Percentiles rank a stretch among this genome's conserved stretches.
These are phyloP conservation scores for Hyaloscypha hepaticicola DNA, from an alignment of 495 filamentous ascomycete species.

Conservation along the genomic window DNA sequence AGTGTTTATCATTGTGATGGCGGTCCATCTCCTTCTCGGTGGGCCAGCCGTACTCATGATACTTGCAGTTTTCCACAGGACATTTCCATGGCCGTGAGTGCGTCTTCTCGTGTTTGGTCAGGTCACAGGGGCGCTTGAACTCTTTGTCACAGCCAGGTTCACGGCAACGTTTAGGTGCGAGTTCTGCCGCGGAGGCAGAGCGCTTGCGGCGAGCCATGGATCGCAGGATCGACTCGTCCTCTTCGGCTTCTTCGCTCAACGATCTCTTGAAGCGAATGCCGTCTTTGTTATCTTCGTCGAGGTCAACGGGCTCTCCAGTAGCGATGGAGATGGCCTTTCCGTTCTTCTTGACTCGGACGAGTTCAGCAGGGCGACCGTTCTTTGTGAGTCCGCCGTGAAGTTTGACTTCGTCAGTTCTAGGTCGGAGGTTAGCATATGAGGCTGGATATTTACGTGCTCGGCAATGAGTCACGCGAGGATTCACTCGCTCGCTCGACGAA, in stretches of 20 bases:
- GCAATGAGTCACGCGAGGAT: slow-evolving; percentile 5
- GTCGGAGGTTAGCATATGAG: slow-evolving; percentile 41
- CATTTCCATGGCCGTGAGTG: slow-evolving; percentile 97
- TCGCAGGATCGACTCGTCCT: slow-evolving; percentile 74
- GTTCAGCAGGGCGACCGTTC: slow-evolving; percentile 73
- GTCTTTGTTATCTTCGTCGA: slow-evolving; percentile 43
- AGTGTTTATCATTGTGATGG: slow-evolving; percentile 94
- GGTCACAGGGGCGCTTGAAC: slow-evolving; percentile 88
- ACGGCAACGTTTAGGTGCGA: slow-evolving; percentile 67
- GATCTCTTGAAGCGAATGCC: slow-evolving; percentile 58
- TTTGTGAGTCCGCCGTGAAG: slow-evolving; percentile 73
- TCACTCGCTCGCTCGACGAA: background rate
- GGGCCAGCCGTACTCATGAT: slow-evolving; percentile 83
- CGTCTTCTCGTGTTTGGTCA: slow-evolving; percentile 96
- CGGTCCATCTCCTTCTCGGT: slow-evolving; percentile 97
- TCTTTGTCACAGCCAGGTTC: slow-evolving; percentile 75
- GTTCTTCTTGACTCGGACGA: slow-evolving; percentile 73
- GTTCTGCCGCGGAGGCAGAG: slow-evolving; percentile 67
- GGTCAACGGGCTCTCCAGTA: slow-evolving; percentile 54
- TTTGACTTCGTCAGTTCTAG: slow-evolving; percentile 63
- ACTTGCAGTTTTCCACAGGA: slow-evolving; percentile 75
- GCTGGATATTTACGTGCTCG: background rate
- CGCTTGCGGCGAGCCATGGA: slow-evolving; percentile 92
- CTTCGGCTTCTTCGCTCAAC: slow-evolving; percentile 55
- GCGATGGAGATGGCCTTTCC: slow-evolving; percentile 74